Evolutionary conservation across 805 yeast species (phyloP).

Genomic region (Candida silvatica): DNA sequence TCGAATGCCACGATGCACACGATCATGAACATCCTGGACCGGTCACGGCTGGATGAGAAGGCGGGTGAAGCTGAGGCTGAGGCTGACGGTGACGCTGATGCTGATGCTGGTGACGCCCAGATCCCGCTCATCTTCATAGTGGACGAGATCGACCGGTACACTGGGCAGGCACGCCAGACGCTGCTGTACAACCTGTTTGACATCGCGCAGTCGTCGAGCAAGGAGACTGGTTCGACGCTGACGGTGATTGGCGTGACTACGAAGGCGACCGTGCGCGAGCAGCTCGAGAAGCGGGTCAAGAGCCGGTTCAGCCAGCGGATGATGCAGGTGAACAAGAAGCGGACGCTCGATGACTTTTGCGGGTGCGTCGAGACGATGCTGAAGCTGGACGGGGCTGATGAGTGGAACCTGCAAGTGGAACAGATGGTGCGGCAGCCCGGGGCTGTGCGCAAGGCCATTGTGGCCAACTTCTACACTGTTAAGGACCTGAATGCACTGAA

Average conservation of each 20-base stretch:
- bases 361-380: constrained; percentile 28
- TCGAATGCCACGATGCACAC: constrained; percentile 54
- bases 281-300: constrained; percentile 83
- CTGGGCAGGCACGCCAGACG: constrained; percentile 68
- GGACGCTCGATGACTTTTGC: constrained; percentile 40
- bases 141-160: constrained; percentile 80
- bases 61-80: constrained; percentile 12
- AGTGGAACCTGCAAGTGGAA: constrained; percentile 28
- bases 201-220: constrained; percentile 48
- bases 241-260: constrained; percentile 77
- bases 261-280: constrained; percentile 67
- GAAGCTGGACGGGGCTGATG: constrained; percentile 15
- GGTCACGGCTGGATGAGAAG: constrained; percentile 14
- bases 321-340: constrained; percentile 48
- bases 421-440: constrained; percentile 18
- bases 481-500: constrained; percentile 48
- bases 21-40: constrained; percentile 45
- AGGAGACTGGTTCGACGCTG: constrained; percentile 41
- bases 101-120: constrained; percentile 12
- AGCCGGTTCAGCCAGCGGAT: constrained; percentile 82
- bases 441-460: constrained; percentile 29
- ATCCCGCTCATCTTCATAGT: constrained; percentile 64
- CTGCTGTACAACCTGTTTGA: constrained; percentile 83
- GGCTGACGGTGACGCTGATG: constrained; percentile 12
- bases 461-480: constrained; percentile 46